Base-by-base conservation (phyloP, 805 yeast genomes). In the Wickerhamiella galacta region DNA sequence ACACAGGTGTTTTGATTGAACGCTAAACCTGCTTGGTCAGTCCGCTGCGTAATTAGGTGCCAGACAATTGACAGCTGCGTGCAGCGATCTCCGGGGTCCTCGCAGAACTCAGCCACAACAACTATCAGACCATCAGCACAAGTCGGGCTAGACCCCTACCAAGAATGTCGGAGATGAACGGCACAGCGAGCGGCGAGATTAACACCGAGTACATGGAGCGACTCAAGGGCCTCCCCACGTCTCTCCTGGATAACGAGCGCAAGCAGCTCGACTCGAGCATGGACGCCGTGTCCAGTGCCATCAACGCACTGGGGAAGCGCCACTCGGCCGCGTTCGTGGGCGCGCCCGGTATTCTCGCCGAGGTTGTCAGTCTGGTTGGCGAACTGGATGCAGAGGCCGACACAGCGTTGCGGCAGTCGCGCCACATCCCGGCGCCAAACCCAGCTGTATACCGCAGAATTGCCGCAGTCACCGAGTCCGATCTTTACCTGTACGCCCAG, bases 401-500 rank as follows among this genome's bases (percentile, higher is more conserved):
- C 3, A 34, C 25, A 3, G 37, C 42, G 11, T 40, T 28, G 7
- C 44, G 36, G 30, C 35, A 27, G 37, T 40, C 39, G 24, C 42
- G 26, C 22, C 39, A 36, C 26, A 39, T 35, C 28, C 45, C 43
- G 18, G 30, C 33, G 16, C 36, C 48, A 15, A 37, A 45, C 10
- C 38, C 43, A 8, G 27, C 33, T 11, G 44, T 39, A 17, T 39
- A 41, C 25, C n/a, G 35, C 7, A 39, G 39, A 4, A 23, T 39
- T 12, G 37, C 37, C 6, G 39, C 16, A 2, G 24, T 43, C 56
- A 10, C 61, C 63, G 3, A 41, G 46, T 3, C 64, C 75, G 19
- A 55, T 73, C 26, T 63, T 64, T 30, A 35, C 8, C 43, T 45
- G 8, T 45, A 44, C 32, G 21, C 20, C 4, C 75, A 77, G 42